Evolutionary conservation across 495 filamentous ascomycete species (phyloP), one percentile per base, ranked within the genome.

Genomic region (Penicillium turbatum): DNA sequence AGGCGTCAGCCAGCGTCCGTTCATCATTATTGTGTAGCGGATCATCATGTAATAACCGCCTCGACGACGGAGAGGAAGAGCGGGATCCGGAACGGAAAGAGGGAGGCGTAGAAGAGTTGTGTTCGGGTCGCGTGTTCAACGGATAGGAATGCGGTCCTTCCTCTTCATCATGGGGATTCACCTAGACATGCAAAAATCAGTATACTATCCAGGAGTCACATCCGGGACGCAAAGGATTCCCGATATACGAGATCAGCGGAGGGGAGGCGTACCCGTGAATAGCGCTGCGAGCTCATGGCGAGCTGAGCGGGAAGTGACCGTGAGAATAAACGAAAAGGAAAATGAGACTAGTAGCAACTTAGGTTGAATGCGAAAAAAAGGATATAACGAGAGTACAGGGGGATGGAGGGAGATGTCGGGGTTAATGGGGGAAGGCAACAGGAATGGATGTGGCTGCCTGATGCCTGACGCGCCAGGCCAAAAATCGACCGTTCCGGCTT

Each of bases 11-110:
- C 35, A 97, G 78, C 4, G 86, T 87, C 55, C 86, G 76, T 55
- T 95, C 85, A 21, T 89, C 83, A 48, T 83, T 76, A 56, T 73
- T 71, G 30, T 68, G 63, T 38, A 77, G 69, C 17, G 82, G 77
- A 51, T 85, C 81, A 52, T 75, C 68, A 34, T 72, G 71, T 29
- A 83, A 70, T 48, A 81, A 70, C 39, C 80, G 76, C 61, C 78
- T 77, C 36, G 79, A 76, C 47, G 82, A 79, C 30, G 82, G 81
- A 6, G 91, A 95, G 1, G 89, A 88, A 1, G 84, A 83, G 49
- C 88, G 82, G 36, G 84, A 83, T 50, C 88, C 82, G 37, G 92
- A 97, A 62, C 81, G 89, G 69, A 97, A 98, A 9, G 95, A 97
- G 17, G 95, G 93, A 16, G 95, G 92, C 38, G 93, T 91, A 51